Percentiles rank a stretch among this genome's conserved stretches.
Evolutionary conservation across 129 eudicot genomes (phyloP).

Genomic region (Lactuca sativa): DNA sequence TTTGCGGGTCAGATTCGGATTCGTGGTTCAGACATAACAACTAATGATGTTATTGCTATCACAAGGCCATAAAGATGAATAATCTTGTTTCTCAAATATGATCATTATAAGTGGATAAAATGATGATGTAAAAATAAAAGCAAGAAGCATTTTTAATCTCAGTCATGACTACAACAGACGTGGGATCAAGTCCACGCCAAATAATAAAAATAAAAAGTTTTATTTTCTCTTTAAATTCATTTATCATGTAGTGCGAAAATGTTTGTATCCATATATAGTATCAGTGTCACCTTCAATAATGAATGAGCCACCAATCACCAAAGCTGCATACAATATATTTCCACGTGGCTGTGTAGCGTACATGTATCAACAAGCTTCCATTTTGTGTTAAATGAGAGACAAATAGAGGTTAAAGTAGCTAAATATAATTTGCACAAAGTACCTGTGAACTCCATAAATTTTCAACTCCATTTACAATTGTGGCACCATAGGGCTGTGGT

Average conservation of each 20-base stretch:
- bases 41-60: constrained; percentile 87
- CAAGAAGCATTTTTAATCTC: constrained; percentile 57
- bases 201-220: constrained; percentile 15
- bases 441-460: constrained; percentile 95
- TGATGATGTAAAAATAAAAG: constrained; percentile 6
- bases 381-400: neutral
- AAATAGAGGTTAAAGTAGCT: neutral
- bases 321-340: constrained; percentile 81
- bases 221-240: constrained; percentile 5
- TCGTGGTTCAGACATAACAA: constrained; percentile 57
- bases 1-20: too few species aligned
- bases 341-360: constrained; percentile 63
- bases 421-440: neutral
- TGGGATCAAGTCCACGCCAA: constrained; percentile 99
- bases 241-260: constrained; percentile 1
- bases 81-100: constrained; percentile 10
- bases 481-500: constrained; percentile 93
- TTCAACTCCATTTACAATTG: constrained; percentile 85
- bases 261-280: constrained; percentile 4
- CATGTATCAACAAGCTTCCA: constrained; percentile 1
- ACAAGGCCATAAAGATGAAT: constrained; percentile 47
- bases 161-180: constrained; percentile 97
- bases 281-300: constrained; percentile 65
- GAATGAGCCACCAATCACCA: constrained; percentile 94
- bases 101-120: constrained; percentile 10